These are phyloP conservation scores for Neonectria magnoliae DNA, from an alignment of 2,329 filamentous ascomycete species.

Conservation along the genomic window DNA sequence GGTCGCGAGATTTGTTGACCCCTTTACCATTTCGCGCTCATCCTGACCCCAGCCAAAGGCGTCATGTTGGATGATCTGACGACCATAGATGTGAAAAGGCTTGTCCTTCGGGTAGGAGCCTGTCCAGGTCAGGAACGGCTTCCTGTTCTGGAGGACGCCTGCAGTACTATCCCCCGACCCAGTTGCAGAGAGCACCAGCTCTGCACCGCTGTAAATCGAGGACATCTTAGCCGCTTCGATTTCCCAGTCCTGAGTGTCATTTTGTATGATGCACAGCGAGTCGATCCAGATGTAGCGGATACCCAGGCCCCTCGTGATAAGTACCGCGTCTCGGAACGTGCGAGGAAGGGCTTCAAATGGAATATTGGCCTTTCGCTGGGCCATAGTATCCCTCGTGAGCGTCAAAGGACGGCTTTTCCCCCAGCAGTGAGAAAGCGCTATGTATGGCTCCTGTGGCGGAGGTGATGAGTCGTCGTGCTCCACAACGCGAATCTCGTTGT, in stretches of 20 bases:
- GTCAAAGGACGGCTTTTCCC: constrained; percentile 6
- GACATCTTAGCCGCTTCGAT: constrained; percentile 43
- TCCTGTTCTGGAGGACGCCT: constrained; percentile 35
- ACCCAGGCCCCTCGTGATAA: constrained; percentile 30
- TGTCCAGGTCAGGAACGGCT: constrained; percentile 18
- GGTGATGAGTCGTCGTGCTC: constrained; percentile 24
- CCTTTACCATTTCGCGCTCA: background rate
- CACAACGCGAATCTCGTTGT: constrained; percentile 30
- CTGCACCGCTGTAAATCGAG: constrained; percentile 39
- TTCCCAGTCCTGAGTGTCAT: constrained; percentile 39
- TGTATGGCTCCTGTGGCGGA: constrained; percentile 23
- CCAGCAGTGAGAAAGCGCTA: constrained; percentile 40
- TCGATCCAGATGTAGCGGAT: constrained; percentile 43
- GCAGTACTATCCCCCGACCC: constrained; percentile 30
- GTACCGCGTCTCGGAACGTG: constrained; percentile 36
- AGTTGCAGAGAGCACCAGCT: constrained; percentile 39
- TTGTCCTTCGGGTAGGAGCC: constrained; percentile 23
- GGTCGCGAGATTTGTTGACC: constrained; percentile 13
- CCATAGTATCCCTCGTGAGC: constrained; percentile 16
- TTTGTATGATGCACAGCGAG: constrained; percentile 42
- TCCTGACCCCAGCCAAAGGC: constrained; percentile 27
- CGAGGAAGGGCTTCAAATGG: constrained; percentile 25
- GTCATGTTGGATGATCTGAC: constrained; percentile 17
- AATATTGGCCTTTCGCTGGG: constrained; percentile 32
- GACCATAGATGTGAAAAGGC: constrained; percentile 31